Base-by-base conservation (phyloP, 352 stramenopile species). In the Globisporangium alternatum region DNA sequence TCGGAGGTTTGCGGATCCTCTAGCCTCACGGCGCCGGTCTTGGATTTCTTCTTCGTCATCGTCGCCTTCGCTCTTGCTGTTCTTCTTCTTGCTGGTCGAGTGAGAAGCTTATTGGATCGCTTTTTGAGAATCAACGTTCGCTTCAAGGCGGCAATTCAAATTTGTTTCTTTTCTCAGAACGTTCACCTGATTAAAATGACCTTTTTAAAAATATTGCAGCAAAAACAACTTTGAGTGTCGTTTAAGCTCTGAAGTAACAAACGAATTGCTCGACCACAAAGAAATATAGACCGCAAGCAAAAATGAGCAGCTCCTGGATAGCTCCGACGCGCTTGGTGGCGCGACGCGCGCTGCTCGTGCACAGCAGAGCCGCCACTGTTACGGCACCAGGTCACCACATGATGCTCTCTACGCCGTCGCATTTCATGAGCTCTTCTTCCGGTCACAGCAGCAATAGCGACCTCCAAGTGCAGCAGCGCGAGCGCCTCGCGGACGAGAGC, bases 31-130 rank as follows among this genome's bases (percentile, higher is more conserved):
- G 75, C 45, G 83, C 68, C 62, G 21, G 71, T 70, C 66, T 87
- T 85, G 41, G 67, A 62, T 68, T 89, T 90, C 68, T 86, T 88
- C 78, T 83, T 81, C 56, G 58, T 69, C 80, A 89, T 90, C n/a
- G 21, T 77, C 21, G 65, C 85, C 64, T 80, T 84, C 71, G n/a
- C 72, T 76, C 39, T n/a, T 22, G 44, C 28, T 59, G 21, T 68
- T 59, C 47, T 54, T 69, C 30, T 47, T 62, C 31, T 63, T 19
- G 25, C 25, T 33, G 56, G 13, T 62, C 49, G 30, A 64, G 48
- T 22, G 30, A 65, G 7, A 22, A 66, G 72, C n/a, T n/a, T n/a
- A n/a, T n/a, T n/a, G 71, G 72, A 77, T 81, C 62, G 21, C 30
- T 62, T 60, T 60, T 9, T 44, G 49, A 59, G 41, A 53, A 49